Conservation (phyloP, 176 grass and related monocot genomes). For the Eragrostis nindensis region DNA sequence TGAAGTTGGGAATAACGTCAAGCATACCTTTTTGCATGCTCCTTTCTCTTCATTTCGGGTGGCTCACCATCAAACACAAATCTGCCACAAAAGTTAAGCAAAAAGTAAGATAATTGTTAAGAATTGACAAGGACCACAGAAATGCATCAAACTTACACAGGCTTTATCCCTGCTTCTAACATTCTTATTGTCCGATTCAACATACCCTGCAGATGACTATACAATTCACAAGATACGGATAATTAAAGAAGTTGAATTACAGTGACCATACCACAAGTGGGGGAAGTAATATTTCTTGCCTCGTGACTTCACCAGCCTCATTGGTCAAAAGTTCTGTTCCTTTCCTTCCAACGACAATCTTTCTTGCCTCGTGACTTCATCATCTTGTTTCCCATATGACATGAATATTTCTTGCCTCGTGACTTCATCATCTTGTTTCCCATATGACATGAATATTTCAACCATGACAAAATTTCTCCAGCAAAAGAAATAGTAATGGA, state of each 20-base stretch:
- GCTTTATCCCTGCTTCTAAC: constrained; percentile 87
- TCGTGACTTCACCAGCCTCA: constrained; percentile 91
- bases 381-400: too few species aligned
- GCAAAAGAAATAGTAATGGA: background rate
- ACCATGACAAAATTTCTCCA: background rate
- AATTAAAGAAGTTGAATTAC: background rate
- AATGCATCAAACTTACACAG: constrained; percentile 63
- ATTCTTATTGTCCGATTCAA: constrained; percentile 81
- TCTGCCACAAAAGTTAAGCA: constrained; percentile 51
- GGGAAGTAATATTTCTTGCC: constrained; percentile 43
- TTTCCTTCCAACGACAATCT: constrained; percentile 85
- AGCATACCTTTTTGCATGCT: constrained; percentile 71
- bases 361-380: too few species aligned
- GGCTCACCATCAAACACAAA: constrained; percentile 98
- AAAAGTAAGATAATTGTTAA: constrained; percentile 13
- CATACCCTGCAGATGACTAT: constrained; percentile 86
- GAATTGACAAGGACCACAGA: constrained; percentile 27
- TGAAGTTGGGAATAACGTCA: constrained; percentile 6
- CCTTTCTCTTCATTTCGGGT: constrained; percentile 86
- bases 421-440: too few species aligned
- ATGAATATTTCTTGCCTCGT: background rate
- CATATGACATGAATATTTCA: background rate
- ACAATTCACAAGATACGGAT: constrained; percentile 5
- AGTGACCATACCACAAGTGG: background rate
- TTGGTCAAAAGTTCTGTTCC: constrained; percentile 79